phyloP scores from a whole-genome alignment of 2,329 filamentous ascomycete genomes.

The Phoma sp. region DNA sequence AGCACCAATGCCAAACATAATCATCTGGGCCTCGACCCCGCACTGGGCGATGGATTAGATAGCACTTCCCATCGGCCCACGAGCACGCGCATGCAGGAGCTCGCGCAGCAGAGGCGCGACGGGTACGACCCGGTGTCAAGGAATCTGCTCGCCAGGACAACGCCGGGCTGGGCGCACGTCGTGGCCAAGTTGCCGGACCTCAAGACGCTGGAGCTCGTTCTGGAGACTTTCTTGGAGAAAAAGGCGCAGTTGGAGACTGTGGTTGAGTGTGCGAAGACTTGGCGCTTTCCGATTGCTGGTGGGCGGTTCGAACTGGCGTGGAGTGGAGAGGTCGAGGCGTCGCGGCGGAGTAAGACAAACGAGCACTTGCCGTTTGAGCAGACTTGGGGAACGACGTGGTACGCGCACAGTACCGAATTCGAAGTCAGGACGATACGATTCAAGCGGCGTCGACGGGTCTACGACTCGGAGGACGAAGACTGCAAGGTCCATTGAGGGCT shows the following conservation, averaged over 20 bases:
- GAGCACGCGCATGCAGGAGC: constrained; percentile 21
- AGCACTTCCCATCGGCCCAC: constrained; percentile 5
- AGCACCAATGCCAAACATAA: not conserved
- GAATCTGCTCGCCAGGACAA: not conserved
- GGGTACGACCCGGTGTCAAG: constrained; percentile 11
- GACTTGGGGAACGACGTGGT: not conserved
- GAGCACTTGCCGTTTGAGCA: not conserved
- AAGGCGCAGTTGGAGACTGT: constrained; percentile 31
- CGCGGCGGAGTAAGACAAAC: constrained; percentile 14
- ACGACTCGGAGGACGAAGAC: not conserved
- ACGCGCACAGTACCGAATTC: not conserved
- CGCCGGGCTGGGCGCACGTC: constrained; percentile 19
- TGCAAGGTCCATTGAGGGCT: not conserved
- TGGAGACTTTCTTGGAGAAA: constrained; percentile 37
- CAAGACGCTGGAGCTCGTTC: constrained; percentile 26
- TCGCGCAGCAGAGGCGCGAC: constrained; percentile 24
- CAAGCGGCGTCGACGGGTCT: not conserved
- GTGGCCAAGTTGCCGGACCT: constrained; percentile 26
- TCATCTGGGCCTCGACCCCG: constrained; percentile 32
- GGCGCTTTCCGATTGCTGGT: constrained; percentile 31
- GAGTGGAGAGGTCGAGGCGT: constrained; percentile 29
- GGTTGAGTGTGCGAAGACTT: constrained; percentile 36
- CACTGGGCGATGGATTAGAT: constrained; percentile 9
- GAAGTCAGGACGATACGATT: not conserved
- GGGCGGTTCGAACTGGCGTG: constrained; percentile 25